Base-by-base conservation (phyloP, 768 basidiomycete species). In the Suillus tomentosus region DNA sequence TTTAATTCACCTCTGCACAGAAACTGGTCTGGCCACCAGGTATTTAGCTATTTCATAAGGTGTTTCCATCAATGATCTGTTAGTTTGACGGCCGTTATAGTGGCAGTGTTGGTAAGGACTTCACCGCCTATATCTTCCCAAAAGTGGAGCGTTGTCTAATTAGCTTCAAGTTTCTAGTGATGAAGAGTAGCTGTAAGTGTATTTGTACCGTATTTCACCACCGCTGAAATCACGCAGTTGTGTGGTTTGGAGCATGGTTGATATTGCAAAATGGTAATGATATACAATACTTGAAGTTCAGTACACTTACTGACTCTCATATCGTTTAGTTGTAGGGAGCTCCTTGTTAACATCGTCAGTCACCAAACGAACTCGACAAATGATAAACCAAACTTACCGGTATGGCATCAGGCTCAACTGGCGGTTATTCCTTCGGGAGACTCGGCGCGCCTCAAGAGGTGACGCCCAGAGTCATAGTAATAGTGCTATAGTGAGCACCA, bases 161-260 rank as follows among this genome's bases (percentile, higher is more conserved):
- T 14, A 55, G 11, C 54, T 55, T 36, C 10, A 36, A 55, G 54
- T 55, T 55, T 55, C 6, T 55, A 36, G 10, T 22, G 6, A 10
- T n/a, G 34, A 6, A 13, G n/a, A 19, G n/a, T 11, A 36, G 36
- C 54, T 37, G 54, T 55, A 13, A 55, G 54, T 36, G 34, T n/a
- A 19, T 36, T 55, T 17, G 19, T 36, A 22, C 5, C 19, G 19
- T n/a, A 36, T 34, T 14, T 31, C 5, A 36, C 19, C 34, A 37
- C 34, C 3, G 13, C 54, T 55, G 34, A 55, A 31, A 55, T 55
- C 3, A 5, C 6, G 31, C 1, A 55, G 54, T n/a, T 2, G 34
- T 54, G 27, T 54, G 53, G 53, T 31, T 54, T 34, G 53, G 53
- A 54, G 53, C 19, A 54, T 54, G 17, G 31, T 54, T 34, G 17